Base-by-base conservation (phyloP, 345 rosid genomes). In the Eucalyptus curtisii region DNA sequence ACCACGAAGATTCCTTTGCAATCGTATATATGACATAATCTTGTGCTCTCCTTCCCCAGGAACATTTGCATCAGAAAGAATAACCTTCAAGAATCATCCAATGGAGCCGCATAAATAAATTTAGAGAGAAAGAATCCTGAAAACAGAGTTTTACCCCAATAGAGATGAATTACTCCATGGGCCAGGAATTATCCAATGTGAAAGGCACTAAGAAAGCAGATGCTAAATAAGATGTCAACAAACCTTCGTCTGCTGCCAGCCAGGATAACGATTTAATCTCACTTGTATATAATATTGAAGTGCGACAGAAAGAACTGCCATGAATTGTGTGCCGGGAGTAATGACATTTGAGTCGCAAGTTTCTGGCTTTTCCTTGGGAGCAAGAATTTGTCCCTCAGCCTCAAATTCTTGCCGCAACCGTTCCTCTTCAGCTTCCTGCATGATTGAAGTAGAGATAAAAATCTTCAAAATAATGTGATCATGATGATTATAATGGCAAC, bases 31-130 rank as follows among this genome's bases (percentile, higher is more conserved):
- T 50, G 98, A 93, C 99, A 98, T 97, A 90, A 98, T 93, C 93
- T 98, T 97, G 94, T 98, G 99, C 91, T 98, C 99, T 93, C 99
- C 99, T 91, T 98, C 99, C 11, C 99, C 99, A 90, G 97, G 95
- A 87, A 95, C 99, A 91, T 98, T 98, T 15, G 99, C 90, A 92
- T 98, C 99, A 90, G 99, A 98, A 92, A 98, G 97, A 92, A 98
- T 94, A 92, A 98, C 99, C 99, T 98, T 95, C 95, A 95, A 93
- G 89, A 92, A 92, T 86, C 94, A 94, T 88, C 96, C 94, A 94
- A 94, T 89, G 92, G 93, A 93, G 93, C 93, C 94, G 88, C 92
- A 94, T 92, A 86, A 94, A 93, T 94, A 94, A 91, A 90, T 89
- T 94, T 93, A 95, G 92, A 92, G 91, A 93, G 89, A 94, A 92